Base-by-base conservation (phyloP, 2,329 filamentous ascomycete species). In the Microdochium bolleyi region DNA sequence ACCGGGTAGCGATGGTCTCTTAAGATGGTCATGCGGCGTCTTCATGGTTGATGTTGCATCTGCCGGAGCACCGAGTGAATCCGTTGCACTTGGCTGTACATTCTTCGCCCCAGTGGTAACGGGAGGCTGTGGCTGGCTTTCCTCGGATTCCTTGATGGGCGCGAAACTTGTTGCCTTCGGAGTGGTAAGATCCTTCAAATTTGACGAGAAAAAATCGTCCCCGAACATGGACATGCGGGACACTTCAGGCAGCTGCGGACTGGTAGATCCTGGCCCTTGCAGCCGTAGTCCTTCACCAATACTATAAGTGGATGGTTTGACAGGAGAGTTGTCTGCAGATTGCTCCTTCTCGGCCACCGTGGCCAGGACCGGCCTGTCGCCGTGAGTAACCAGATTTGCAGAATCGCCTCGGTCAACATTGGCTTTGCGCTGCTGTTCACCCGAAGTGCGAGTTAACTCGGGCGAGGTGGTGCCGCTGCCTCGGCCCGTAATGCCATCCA, bases 151-250 rank as follows among this genome's bases (percentile, higher is more conserved):
- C 10, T 10, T 22, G 22, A 46, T 46, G 2, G 41, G 41, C 41
- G 41, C 41, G 8, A 46, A 11, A 46, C 3, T 22, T 22, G 41
- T 46, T 19, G 16, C 9, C n/a, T 24, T 46, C 7, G 16, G n/a
- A 11, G 41, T 21, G 7, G 41, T 7, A 7, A 24, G 22, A 48
- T 16, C 38, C 50, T 48, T 22, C 4, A 48, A 67, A 57, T 16
- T 61, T 57, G 4, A 46, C n/a, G 74, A 73, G 55, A 84, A 83
- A 46, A 85, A 71, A 54, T 83, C 80, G 44, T 78, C 70, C 1
- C 80, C 80, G 61, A 85, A 85, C 1, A 73, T 73, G 44, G 83
- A 85, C 69, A 85, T 71, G 24, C 82, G 78, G 13, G 73, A 70
- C 3, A 86, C 60, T 55, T 80, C 73, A 10, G 82, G 83, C 19